Percentiles rank a stretch among this genome's conserved stretches.
phyloP scores from a whole-genome alignment of 2,329 filamentous ascomycete genomes.

The Trichoderma sp. region DNA sequence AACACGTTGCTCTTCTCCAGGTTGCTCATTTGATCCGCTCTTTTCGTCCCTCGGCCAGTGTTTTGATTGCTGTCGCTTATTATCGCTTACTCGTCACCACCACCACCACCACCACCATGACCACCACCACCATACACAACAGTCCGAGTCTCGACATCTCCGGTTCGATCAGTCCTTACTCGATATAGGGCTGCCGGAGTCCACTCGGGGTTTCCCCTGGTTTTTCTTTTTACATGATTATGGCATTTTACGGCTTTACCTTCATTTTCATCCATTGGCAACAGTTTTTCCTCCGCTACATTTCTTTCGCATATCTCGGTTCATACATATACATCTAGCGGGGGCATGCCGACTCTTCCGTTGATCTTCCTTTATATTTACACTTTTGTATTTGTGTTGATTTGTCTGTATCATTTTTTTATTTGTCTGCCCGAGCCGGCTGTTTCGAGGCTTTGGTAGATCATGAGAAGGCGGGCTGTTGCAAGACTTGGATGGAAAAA shows the following conservation, averaged over 20 bases:
- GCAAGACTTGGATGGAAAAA: background rate
- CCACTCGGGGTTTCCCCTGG: background rate
- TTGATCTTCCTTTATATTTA: background rate
- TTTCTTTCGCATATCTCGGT: slow-evolving; percentile 1
- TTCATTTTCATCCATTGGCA: slow-evolving; percentile 17
- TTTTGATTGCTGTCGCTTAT: slow-evolving; percentile 5
- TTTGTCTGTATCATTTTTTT: too few species aligned
- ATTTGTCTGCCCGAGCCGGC: background rate
- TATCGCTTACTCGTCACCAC: background rate
- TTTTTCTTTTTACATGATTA: slow-evolving; percentile 18
- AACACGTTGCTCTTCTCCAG: slow-evolving; percentile 14
- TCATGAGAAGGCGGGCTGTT: background rate
- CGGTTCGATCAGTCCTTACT: slow-evolving; percentile 1
- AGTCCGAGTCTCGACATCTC: slow-evolving; percentile 2
- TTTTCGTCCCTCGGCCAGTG: slow-evolving; percentile 2
- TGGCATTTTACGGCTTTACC: slow-evolving; percentile 25
- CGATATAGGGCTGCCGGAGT: slow-evolving; percentile 15
- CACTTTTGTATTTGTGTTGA: background rate
- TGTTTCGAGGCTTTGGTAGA: background rate
- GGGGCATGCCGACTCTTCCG: slow-evolving; percentile 19
- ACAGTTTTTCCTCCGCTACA: slow-evolving; percentile 14
- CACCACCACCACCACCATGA: background rate
- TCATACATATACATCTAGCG: slow-evolving; percentile 16
- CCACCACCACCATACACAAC: background rate
- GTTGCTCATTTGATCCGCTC: slow-evolving; percentile 14